Conservation (phyloP, 2,329 filamentous ascomycete species). For the Macrophomina phaseolina region DNA sequence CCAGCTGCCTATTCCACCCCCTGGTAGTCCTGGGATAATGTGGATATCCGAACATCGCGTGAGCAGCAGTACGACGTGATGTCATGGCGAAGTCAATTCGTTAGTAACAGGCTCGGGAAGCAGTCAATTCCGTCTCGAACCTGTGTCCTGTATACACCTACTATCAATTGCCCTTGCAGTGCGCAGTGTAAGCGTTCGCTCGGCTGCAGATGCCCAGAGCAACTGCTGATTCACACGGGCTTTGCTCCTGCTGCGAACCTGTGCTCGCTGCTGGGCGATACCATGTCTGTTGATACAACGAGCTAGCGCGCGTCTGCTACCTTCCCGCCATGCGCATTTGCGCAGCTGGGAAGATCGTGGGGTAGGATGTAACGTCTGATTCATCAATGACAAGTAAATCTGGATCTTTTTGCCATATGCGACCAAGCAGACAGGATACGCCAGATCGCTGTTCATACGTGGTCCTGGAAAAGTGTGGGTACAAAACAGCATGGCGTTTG, state of each 20-base stretch:
- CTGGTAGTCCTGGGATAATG: neutral
- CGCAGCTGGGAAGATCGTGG: neutral
- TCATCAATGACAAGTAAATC: neutral
- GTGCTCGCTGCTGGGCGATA: too few species aligned
- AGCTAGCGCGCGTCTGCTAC: too few species aligned
- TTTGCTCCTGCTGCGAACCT: too few species aligned
- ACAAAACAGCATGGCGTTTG: neutral
- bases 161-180: too few species aligned
- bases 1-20: neutral
- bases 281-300: too few species aligned
- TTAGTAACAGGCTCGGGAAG: neutral
- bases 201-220: too few species aligned
- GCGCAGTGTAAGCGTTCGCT: too few species aligned
- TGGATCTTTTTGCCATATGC: slow-evolving; percentile 5
- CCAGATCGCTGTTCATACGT: neutral
- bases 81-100: neutral
- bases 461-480: neutral
- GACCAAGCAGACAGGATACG: neutral
- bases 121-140: too few species aligned
- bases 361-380: neutral
- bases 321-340: neutral
- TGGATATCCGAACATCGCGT: neutral
- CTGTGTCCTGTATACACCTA: too few species aligned
- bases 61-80: neutral
- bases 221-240: too few species aligned